Evolutionary conservation across 805 yeast genomes (phyloP).

Genomic region (Kazachstania psychrophila): DNA sequence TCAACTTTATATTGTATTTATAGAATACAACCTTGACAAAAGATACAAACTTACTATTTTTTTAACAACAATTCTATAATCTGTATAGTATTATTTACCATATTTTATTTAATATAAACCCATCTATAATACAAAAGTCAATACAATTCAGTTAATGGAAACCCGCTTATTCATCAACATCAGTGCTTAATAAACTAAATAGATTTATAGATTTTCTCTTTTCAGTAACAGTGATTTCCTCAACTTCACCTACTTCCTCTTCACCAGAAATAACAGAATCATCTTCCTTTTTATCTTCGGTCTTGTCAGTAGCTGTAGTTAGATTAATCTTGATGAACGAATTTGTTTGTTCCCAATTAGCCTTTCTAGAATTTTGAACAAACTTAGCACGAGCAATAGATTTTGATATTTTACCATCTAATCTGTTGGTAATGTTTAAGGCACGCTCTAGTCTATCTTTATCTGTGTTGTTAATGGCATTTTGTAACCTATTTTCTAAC

Average conservation of each 20-base stretch:
- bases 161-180: constrained; percentile 21
- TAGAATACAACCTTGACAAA: too few relatives aligned
- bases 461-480: constrained; percentile 27
- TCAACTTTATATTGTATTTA: too few relatives aligned
- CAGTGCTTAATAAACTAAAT: constrained; percentile 27
- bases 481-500: constrained; percentile 8
- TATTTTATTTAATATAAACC: neutral
- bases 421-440: constrained; percentile 42
- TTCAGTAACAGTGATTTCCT: constrained; percentile 14
- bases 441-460: constrained; percentile 41
- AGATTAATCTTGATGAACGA: constrained; percentile 34
- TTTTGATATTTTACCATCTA: constrained; percentile 53
- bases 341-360: constrained; percentile 67
- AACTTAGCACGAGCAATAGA: constrained; percentile 55
- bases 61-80: too few relatives aligned
- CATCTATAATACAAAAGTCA: neutral
- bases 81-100: too few relatives aligned
- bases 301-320: constrained; percentile 4
- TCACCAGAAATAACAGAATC: constrained; percentile 12
- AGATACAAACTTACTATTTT: too few relatives aligned
- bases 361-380: constrained; percentile 53
- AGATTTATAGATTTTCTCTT: constrained; percentile 16
- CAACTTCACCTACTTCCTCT: constrained; percentile 14
- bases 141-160: neutral
- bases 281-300: constrained; percentile 2